Conservation (phyloP, 768 basidiomycete species). For the Lepiota brunneoincarnata region DNA sequence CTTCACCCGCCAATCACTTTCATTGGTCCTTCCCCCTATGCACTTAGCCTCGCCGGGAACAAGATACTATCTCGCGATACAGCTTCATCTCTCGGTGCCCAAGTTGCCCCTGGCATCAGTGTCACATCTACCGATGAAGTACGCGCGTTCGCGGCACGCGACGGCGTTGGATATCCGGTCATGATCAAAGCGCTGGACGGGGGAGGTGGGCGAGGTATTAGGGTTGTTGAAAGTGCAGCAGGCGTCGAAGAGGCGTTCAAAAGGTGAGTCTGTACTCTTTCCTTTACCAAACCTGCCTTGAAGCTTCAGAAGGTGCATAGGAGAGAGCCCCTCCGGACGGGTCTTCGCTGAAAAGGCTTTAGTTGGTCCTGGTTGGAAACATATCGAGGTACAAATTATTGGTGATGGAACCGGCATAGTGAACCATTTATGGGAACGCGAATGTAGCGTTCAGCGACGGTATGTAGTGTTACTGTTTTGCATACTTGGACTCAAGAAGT, state of each 20-base stretch:
- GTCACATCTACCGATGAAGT: conserved; percentile 26
- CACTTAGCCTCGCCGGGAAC: conserved; percentile 67
- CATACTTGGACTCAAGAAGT: not conserved
- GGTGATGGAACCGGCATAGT: conserved; percentile 77
- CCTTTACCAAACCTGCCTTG: not conserved
- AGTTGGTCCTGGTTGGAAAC: conserved; percentile 69
- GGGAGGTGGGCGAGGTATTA: conserved; percentile 88
- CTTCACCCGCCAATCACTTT: conserved; percentile 64
- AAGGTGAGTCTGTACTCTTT: conserved; percentile 30
- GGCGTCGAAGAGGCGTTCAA: conserved; percentile 75
- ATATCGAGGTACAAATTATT: conserved; percentile 86
- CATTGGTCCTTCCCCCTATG: conserved; percentile 77
- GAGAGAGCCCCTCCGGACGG: conserved; percentile 35
- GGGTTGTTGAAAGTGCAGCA: conserved; percentile 72
- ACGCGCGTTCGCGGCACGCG: conserved; percentile 20
- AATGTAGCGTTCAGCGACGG: conserved; percentile 88
- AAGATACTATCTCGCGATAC: conserved; percentile 35
- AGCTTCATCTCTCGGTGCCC: conserved; percentile 26
- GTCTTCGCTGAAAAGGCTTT: conserved; percentile 88
- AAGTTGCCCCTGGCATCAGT: conserved; percentile 27
- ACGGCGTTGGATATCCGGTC: conserved; percentile 40
- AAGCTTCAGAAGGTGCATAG: conserved; percentile 25
- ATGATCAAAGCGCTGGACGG: conserved; percentile 94
- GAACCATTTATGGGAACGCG: conserved; percentile 87
- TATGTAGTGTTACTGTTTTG: conserved; percentile 26